Base-by-base conservation (phyloP, 192 early-diverging fungal species). In the Geranomyces michiganensis region DNA sequence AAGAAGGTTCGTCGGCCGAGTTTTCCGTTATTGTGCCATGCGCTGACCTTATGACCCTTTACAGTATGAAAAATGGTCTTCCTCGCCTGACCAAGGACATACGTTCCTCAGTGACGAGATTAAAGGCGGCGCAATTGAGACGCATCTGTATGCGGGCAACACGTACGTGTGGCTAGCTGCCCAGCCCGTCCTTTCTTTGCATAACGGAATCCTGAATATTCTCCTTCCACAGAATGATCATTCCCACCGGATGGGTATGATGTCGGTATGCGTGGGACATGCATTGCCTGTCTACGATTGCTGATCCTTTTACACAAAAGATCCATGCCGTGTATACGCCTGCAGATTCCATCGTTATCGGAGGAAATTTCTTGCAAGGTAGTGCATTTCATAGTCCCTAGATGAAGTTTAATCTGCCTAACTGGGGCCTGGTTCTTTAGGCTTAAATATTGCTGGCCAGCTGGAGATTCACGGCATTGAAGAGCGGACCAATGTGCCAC, bases 291-390 rank as follows among this genome's bases (percentile, higher is more conserved):
- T 41, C 10, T 41, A 7, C 36, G 5, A 41, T 7, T 41, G 3
- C 36, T 3, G 36, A 3, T 41, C 36, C 36, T 10, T 41, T 41
- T 3, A 41, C 36, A 10, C 36, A 41, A n/a, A 56, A 82, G 95
- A 96, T 98, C 68, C 96, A 98, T 74, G 91, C 96, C 0, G 94
- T 96, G 8, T 92, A 90, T 72, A 98, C 94, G 4, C 92, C 93
- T 8, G 79, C 81, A 22, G 93, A 96, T 56, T 87, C 93, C 0
- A 78, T 98, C 8, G 93, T 96, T 0, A 94, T 98, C 68, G 94
- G 96, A 19, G 96, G 96, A 56, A 98, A 96, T 75, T 98, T 94
- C 75, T 82, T 97, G 48, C 92, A 95, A 65, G 87, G 91, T 21
- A 43, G 0, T n/a, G n/a, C n/a, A n/a, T n/a, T n/a, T n/a, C n/a